Evolutionary conservation across 2,329 filamentous ascomycete species (phyloP).

Genomic region (Blastomyces emzantsi): DNA sequence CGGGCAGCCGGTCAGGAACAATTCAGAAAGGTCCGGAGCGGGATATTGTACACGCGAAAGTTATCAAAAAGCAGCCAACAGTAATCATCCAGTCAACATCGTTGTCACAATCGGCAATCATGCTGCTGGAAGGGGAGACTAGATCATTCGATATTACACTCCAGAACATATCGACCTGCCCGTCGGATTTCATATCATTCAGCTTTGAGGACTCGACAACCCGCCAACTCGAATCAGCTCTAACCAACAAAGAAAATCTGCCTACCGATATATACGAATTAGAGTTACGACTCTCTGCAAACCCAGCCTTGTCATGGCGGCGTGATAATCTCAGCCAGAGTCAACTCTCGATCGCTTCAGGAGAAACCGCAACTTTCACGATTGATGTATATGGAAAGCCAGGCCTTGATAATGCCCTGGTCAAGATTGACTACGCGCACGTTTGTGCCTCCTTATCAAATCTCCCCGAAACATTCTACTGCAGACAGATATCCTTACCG

Average conservation of each 20-base stretch:
- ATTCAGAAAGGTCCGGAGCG: conserved; percentile 29
- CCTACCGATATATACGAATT: conserved; percentile 77
- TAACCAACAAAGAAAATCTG: conserved; percentile 66
- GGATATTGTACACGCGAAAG: conserved; percentile 49
- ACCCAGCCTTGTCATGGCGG: conserved; percentile 54
- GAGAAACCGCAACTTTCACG: conserved; percentile 60
- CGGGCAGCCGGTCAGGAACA: conserved; percentile 27
- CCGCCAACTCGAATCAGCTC: conserved; percentile 61
- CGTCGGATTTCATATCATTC: conserved; percentile 76
- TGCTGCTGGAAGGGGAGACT: conserved; percentile 86
- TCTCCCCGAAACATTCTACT: conserved; percentile 66
- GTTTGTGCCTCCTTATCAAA: conserved; percentile 63
- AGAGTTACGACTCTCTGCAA: conserved; percentile 67
- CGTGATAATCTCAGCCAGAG: conserved; percentile 41
- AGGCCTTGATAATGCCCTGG: conserved; percentile 65
- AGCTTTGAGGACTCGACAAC: conserved; percentile 87
- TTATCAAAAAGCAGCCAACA: conserved; percentile 71
- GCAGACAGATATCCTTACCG: conserved; percentile 69
- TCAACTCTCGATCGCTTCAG: conserved; percentile 56
- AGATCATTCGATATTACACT: conserved; percentile 69
- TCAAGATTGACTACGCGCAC: conserved; percentile 80
- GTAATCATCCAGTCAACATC: conserved; percentile 67
- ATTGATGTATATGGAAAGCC: conserved; percentile 82
- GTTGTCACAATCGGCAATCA: conserved; percentile 73
- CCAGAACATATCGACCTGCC: conserved; percentile 64